Conservation (phyloP, 2,329 filamentous ascomycete species). For the Bimuria novae-zelandiae region DNA sequence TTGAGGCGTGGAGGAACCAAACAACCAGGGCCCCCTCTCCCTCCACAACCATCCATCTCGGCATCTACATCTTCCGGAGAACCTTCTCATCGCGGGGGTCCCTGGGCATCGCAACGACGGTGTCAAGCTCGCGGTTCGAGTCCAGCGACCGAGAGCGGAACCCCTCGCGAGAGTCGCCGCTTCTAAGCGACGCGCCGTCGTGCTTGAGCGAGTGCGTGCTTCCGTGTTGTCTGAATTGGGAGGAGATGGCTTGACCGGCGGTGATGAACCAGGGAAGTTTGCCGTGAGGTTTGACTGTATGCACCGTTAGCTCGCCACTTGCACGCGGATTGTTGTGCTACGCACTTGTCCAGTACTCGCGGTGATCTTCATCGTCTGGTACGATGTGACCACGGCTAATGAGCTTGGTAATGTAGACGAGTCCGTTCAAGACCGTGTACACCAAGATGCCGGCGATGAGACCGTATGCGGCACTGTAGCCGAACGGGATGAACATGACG, state of each 20-base stretch:
- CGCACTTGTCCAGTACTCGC: conserved; percentile 80
- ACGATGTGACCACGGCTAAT: conserved; percentile 69
- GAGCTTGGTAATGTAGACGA: conserved; percentile 70
- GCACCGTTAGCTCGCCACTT: conserved; percentile 17
- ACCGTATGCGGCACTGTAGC: conserved; percentile 85
- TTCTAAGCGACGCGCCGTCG: conserved; percentile 31
- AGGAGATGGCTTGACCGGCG: conserved; percentile 29
- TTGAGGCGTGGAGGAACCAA: too few relatives aligned
- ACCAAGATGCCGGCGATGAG: conserved; percentile 78
- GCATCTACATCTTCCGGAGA: conserved; percentile 21
- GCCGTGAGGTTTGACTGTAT: conserved; percentile 38
- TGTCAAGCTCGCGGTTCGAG: conserved; percentile 36
- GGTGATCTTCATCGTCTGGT: conserved; percentile 74
- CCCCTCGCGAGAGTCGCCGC: conserved; percentile 29
- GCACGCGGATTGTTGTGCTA: conserved; percentile 2
- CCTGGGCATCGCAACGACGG: conserved; percentile 29
- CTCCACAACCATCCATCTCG: background rate
- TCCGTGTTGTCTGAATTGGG: conserved; percentile 25
- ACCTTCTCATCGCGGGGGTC: conserved; percentile 34
- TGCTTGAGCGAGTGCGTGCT: conserved; percentile 13
- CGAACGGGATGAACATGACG: conserved; percentile 84
- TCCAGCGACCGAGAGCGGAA: conserved; percentile 32
- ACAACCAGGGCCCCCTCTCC: too few relatives aligned
- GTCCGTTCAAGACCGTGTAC: conserved; percentile 74
- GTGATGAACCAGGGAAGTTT: conserved; percentile 41